Evolutionary conservation across 139 green algal genomes (phyloP), one percentile per base, ranked within the genome.

Genomic region (Chlamydomonas urium): DNA sequence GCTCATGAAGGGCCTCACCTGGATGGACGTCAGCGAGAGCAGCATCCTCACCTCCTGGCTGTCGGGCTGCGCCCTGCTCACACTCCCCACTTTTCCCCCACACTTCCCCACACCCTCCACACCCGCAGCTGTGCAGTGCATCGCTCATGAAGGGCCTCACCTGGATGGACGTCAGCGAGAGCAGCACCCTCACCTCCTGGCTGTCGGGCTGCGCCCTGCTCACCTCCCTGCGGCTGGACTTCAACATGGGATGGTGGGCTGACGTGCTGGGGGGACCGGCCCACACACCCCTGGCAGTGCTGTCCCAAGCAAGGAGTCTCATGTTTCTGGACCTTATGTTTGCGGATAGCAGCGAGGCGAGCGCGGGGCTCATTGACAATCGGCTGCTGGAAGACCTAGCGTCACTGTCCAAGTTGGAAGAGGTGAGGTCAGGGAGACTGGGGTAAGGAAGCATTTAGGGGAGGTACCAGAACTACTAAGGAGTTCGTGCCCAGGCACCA

Each of bases 91-190:
- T n/a, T n/a, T n/a, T n/a, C n/a, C n/a, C n/a, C n/a, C n/a, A n/a
- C n/a, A n/a, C n/a, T n/a, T n/a, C n/a, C n/a, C n/a, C n/a, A n/a
- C n/a, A n/a, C n/a, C n/a, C n/a, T n/a, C n/a, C n/a, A n/a, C n/a
- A n/a, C n/a, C n/a, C n/a, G 42, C 42, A 53, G 17, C 42, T 53
- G 42, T 10, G 14, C 42, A 53, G 17, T 17, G 42, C 17, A n/a
- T 53, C 42, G 42, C 17, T 53, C 24, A 65, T 67, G 60, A 38
- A 67, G 60, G 60, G 8, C 31, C 37, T n/a, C 65, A 65, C 26
- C 38, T 74, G 38, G 66, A 61, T 98, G 29, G 66, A 88, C 1
- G 92, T 87, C 1, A 89, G 97, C 26, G 74, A 82, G 17, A 38
- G 19, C 28, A 21, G 23, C 31, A 68, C 5, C 28, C 24, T 33